Evolutionary conservation across 1,139 yeast species (phyloP).

Genomic region (Nakaseomyces uthaithaninus): DNA sequence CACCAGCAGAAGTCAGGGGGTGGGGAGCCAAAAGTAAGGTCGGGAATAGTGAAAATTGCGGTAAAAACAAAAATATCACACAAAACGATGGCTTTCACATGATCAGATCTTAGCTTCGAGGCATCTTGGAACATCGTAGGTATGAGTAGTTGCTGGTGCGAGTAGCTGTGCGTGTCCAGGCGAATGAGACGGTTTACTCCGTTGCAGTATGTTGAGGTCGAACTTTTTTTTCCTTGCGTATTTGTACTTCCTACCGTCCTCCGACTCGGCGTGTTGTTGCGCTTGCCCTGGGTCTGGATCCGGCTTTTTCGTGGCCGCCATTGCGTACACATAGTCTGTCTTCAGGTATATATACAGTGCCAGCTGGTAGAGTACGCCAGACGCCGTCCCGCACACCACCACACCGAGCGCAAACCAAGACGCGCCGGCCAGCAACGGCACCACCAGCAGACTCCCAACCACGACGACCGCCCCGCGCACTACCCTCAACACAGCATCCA

Average conservation of each 20-base stretch:
- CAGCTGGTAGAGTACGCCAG: background rate
- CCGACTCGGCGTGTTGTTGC: background rate
- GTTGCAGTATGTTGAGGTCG: background rate
- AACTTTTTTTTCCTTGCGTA: background rate
- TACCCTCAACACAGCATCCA: background rate
- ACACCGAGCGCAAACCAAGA: slow-evolving; percentile 5
- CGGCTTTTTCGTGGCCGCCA: background rate
- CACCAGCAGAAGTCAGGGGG: too few species aligned
- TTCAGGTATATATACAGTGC: slow-evolving; percentile 1
- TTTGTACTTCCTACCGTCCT: background rate
- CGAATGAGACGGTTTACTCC: too few species aligned
- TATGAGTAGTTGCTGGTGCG: background rate
- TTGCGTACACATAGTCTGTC: background rate
- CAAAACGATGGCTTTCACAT: too few species aligned
- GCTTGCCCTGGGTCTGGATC: background rate
- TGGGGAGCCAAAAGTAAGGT: too few species aligned
- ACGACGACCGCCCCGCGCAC: background rate
- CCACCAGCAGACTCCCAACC: background rate
- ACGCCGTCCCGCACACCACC: background rate
- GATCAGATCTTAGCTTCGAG: too few species aligned
- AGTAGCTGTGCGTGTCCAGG: too few species aligned
- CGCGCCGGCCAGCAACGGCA: slow-evolving; percentile 1
- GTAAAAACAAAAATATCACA: too few species aligned
- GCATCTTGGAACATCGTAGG: too few species aligned
- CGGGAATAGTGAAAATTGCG: too few species aligned